phyloP scores from a whole-genome alignment of 257 asterid species.

The Salvia hispanica region DNA sequence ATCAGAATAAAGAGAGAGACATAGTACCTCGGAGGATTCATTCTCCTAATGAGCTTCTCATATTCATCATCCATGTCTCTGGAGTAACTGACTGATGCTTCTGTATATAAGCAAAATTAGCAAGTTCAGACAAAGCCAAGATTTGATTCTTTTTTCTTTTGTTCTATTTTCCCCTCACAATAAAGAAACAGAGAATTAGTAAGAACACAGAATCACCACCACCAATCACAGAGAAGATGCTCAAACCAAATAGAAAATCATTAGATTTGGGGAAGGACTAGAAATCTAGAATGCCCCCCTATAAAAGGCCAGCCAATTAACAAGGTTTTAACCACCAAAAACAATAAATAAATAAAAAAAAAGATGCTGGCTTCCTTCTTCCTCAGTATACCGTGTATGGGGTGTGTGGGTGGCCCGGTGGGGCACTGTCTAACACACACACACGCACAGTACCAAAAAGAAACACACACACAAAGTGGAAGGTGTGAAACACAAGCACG shows the following conservation, averaged over 20 bases:
- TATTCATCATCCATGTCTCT: constrained; percentile 88
- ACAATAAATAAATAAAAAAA: constrained; percentile 26
- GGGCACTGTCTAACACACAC: constrained; percentile 37
- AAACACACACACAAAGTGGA: constrained; percentile 30
- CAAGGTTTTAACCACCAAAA: constrained; percentile 34
- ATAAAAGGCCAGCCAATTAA: constrained; percentile 27
- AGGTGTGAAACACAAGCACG: constrained; percentile 37
- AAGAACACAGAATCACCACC: constrained; percentile 41
- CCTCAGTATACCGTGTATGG: constrained; percentile 42
- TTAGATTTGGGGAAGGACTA: constrained; percentile 41
- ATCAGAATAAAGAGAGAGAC: background rate
- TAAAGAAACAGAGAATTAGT: constrained; percentile 19
- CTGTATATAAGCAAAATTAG: constrained; percentile 40
- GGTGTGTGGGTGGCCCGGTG: constrained; percentile 50
- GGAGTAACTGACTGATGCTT: constrained; percentile 59
- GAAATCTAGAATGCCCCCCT: constrained; percentile 37
- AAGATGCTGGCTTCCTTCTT: constrained; percentile 28
- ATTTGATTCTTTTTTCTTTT: constrained; percentile 14
- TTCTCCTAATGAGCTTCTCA: constrained; percentile 80
- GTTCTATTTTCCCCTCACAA: background rate
- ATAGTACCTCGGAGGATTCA: constrained; percentile 86
- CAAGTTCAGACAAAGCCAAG: constrained; percentile 32
- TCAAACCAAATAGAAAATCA: constrained; percentile 34
- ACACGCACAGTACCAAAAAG: constrained; percentile 8
- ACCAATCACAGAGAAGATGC: constrained; percentile 52